Base-by-base conservation (phyloP, 2,329 filamentous ascomycete genomes). In the Parafenestella ontariensis region DNA sequence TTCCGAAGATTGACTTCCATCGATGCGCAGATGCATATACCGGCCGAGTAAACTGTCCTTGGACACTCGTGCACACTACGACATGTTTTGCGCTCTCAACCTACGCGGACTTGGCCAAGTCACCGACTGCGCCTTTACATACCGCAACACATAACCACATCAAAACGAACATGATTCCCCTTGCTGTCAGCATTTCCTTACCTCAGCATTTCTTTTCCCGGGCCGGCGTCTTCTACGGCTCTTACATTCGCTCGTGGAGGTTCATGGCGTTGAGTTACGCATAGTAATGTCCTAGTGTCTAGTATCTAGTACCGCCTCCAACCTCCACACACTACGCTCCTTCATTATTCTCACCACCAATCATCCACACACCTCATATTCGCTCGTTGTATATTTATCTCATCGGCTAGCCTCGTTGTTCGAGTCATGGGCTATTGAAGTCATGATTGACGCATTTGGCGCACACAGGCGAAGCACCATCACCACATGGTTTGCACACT, bases 241-340 rank as follows among this genome's bases (percentile, higher is more conserved):
- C 31, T 41, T 49, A 54, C 52, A 39, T 54, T 60, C 40, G 39
- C 39, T 46, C 46, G 58, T 64, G 61, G 66, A 60, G 65, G 59
- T 57, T 57, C 51, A 57, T 53, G 60, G 56, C 62, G 61, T 64
- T 64, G 62, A 67, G 52, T 59, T 68, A 67, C 62, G 54, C 56
- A 59, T 47, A 57, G 63, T 70, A 70, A 70, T 70, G 68, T 69
- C 65, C 64, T 68, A 70, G 66, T 70, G 59, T 59, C 56, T 70
- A 68, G 58, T 67, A 48, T 60, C 61, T 68, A 66, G 63, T 68
- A 58, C 58, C 56, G 61, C 56, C 48, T 43, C 50, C 31, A 42
- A 33, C 52, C 64, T 66, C 62, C 58, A 65, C 56, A 59, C 28
- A 47, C 28, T 24, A 57, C 56, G 51, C 56, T 62, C 59, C 43